Conservation (phyloP, 2,329 filamentous ascomycete genomes). For the Talaromyces albobiverticillius region DNA sequence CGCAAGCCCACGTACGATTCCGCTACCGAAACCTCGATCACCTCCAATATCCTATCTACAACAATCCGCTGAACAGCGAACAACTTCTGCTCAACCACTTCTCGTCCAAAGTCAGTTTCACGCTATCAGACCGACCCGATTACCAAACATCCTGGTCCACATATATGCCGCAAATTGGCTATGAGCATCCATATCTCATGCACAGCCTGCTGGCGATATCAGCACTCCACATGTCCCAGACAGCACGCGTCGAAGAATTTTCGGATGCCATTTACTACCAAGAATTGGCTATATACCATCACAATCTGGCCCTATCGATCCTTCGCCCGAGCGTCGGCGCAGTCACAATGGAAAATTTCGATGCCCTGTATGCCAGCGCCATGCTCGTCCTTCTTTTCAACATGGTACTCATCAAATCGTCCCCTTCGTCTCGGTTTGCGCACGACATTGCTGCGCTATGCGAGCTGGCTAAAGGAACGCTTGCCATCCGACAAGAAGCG, state of each 20-base stretch:
- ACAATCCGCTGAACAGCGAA: neutral
- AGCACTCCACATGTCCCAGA: constrained; percentile 8
- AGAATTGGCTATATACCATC: constrained; percentile 6
- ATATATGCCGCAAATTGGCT: neutral
- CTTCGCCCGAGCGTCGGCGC: constrained; percentile 1
- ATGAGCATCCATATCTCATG: constrained; percentile 11
- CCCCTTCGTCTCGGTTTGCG: neutral
- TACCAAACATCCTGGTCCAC: constrained; percentile 7
- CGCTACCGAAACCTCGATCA: neutral
- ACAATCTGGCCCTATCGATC: constrained; percentile 6
- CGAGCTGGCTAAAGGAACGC: constrained; percentile 8
- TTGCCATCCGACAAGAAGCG: constrained; percentile 3
- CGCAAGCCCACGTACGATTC: neutral
- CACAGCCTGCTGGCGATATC: constrained; percentile 13
- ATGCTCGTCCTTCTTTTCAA: constrained; percentile 13
- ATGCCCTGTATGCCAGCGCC: constrained; percentile 9
- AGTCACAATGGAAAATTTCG: constrained; percentile 7
- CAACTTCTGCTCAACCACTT: constrained; percentile 8
- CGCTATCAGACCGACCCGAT: constrained; percentile 5
- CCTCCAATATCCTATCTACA: neutral
- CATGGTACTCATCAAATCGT: neutral
- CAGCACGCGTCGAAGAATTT: neutral
- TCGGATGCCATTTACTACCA: neutral
- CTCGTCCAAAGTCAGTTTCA: constrained; percentile 7
- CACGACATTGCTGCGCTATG: constrained; percentile 6